Base-by-base conservation (phyloP, 768 basidiomycete species). In the Leccinum imitatum region DNA sequence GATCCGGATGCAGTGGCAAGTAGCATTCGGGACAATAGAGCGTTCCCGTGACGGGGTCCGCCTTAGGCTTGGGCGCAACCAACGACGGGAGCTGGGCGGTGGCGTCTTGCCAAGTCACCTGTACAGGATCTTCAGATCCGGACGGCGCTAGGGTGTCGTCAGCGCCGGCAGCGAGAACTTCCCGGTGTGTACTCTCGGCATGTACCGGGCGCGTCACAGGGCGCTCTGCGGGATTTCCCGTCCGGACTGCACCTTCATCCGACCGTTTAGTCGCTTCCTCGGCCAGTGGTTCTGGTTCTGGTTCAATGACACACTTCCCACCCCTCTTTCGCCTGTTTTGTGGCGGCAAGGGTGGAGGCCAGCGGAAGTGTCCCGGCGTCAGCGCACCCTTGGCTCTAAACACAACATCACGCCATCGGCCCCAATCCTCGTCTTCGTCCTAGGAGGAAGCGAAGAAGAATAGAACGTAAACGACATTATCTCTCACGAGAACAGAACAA, bases 1-100 rank as follows among this genome's bases (percentile, higher is more conserved):
- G 97, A 74, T 99, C 97, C 11, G 94, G 93, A 59, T 95, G 87
- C 25, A 98, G 76, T 15, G 97, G 97, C 50, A 97, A 79, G 73
- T 91, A 98, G 71, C 96, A 99, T 69, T 93, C 91, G 1, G 84
- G 79, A 71, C 96, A 99, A 75, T 93, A 97, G 19, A 81, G 67
- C 57, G 79, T 78, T 41, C 82, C 73, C 17, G 77, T 80, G 21
- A 77, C 77, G 4, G 74, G 64, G 25, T 77, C 71, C 6, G 79
- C 75, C 61, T 69, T 65, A 1, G 69, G 73, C 4, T 63, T 59
- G 1, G 68, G 63, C 6, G 66, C 63, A 11, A 60, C 50, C 19
- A 74, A 54, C 10, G 60, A 63, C 1, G 71, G 56, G 10, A 75
- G 62, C 69, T 75, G 77, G 11, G 65, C 63, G 17, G 85, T 61